Conservation (phyloP, 352 stramenopile species). For the Blastocystis sp. region DNA sequence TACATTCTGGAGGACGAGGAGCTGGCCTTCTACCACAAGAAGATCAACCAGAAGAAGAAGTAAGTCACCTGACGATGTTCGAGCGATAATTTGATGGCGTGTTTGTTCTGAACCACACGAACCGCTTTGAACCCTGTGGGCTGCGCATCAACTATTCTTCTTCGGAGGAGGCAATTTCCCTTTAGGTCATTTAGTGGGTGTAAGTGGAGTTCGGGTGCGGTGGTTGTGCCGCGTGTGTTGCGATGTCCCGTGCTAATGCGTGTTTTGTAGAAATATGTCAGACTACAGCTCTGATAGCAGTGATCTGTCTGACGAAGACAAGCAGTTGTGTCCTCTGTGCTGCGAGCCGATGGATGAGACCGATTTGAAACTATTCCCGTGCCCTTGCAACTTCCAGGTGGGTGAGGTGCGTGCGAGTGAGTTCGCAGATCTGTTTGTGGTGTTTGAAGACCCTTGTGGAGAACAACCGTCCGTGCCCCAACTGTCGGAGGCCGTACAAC, state of each 20-base stretch:
- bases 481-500: slow-evolving; percentile 91
- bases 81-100: neutral
- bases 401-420: slow-evolving; percentile 78
- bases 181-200: neutral
- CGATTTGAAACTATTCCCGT: slow-evolving; percentile 95
- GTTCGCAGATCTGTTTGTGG: slow-evolving; percentile 80
- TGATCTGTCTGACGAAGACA: slow-evolving; percentile 74
- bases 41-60: slow-evolving; percentile 70
- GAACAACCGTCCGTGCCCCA: slow-evolving; percentile 92
- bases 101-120: neutral
- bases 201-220: neutral
- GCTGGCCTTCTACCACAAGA: slow-evolving; percentile 66
- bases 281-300: neutral
- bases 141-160: neutral
- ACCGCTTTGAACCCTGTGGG: neutral
- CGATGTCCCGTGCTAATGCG: neutral
- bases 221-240: neutral
- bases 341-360: slow-evolving; percentile 96
- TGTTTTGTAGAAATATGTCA: neutral
- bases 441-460: slow-evolving; percentile 98
- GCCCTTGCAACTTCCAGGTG: slow-evolving; percentile 95
- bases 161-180: neutral
- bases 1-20: slow-evolving; percentile 35
- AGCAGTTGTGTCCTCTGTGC: slow-evolving; percentile 90
- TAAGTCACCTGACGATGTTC: neutral